Evolutionary conservation across 257 asterid genomes (phyloP), one percentile per base, ranked within the genome.

Genomic region (Nicotiana undulata): DNA sequence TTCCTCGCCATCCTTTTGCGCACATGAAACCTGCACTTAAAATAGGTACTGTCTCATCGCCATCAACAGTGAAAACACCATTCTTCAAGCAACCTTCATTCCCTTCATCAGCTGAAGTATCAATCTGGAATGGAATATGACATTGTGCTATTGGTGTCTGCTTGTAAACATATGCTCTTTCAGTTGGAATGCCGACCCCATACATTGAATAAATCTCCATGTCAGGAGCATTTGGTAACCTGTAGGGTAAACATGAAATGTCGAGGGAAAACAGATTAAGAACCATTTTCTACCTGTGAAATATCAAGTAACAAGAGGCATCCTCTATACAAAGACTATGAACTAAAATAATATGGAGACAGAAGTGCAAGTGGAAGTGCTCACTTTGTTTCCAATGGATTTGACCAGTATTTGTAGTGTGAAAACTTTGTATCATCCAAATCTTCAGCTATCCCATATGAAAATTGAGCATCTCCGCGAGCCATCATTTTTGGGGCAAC

Each of bases 321-420:
- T 46, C 4, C 15, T 24, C 1, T 13, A 16, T 24, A 24, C 60
- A 49, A 24, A 46, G 3, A 1, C 61, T 15, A 24, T 59, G 0
- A 26, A 15, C 15, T 3, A 72, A 72, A 46, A 44, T 22, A 72
- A 24, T 46, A 22, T 1, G 60, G 37, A 72, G 60, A 72, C 24
- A 46, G 3, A 51, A 72, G 40, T 46, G 9, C 22, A 22, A 72
- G 26, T 46, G 37, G n/a, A 67, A 44, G 55, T 32, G 26, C 92
- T 87, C 81, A 94, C 98, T 89, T 92, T 15, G 98, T 94, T 86
- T 94, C 98, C 90, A 94, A 81, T 51, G 98, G 98, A 88, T 94
- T 92, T 53, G 98, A 94, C 98, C 98, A 94, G 83, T 94, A 90
- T 80, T 88, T 94, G 89, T 94, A 92, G 83, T 92, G 98, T 8